These are phyloP conservation scores for Saccharata proteae DNA, from an alignment of 2,329 filamentous ascomycete genomes.

Conservation along the genomic window DNA sequence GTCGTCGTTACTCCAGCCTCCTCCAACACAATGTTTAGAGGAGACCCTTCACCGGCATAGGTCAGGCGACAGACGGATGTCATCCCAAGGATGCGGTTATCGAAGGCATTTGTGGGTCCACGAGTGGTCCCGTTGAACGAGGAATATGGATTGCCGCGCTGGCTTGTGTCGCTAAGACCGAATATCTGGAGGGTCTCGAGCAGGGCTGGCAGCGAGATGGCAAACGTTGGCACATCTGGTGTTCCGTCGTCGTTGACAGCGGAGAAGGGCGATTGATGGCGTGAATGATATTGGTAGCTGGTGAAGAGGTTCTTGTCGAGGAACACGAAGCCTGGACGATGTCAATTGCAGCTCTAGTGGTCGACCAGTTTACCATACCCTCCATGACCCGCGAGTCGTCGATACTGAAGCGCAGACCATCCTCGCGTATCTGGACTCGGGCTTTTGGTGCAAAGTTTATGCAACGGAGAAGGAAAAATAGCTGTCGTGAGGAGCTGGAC, in stretches of 20 bases:
- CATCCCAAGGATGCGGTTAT: constrained; percentile 68
- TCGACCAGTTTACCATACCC: constrained; percentile 39
- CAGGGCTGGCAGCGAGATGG: constrained; percentile 75
- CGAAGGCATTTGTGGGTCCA: constrained; percentile 56
- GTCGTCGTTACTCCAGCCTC: constrained; percentile 81
- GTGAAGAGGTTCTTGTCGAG: constrained; percentile 84
- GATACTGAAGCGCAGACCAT: constrained; percentile 76
- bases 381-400: constrained; percentile 88
- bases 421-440: constrained; percentile 66
- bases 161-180: constrained; percentile 43
- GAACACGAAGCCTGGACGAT: constrained; percentile 54
- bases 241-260: constrained; percentile 28
- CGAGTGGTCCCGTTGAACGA: constrained; percentile 27
- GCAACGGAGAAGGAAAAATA: constrained; percentile 54
- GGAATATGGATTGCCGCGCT: constrained; percentile 16
- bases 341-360: constrained; percentile 1
- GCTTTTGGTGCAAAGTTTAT: constrained; percentile 49
- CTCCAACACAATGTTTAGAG: constrained; percentile 74
- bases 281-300: constrained; percentile 58
- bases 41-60: constrained; percentile 62
- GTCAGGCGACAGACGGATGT: constrained; percentile 75
- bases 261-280: constrained; percentile 5
- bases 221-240: constrained; percentile 54
- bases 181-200: constrained; percentile 95
- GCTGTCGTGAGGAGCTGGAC: constrained; percentile 63